Evolutionary conservation across 2,329 filamentous ascomycete genomes (phyloP).

Genomic region (Ambrosiella cleistominuta): DNA sequence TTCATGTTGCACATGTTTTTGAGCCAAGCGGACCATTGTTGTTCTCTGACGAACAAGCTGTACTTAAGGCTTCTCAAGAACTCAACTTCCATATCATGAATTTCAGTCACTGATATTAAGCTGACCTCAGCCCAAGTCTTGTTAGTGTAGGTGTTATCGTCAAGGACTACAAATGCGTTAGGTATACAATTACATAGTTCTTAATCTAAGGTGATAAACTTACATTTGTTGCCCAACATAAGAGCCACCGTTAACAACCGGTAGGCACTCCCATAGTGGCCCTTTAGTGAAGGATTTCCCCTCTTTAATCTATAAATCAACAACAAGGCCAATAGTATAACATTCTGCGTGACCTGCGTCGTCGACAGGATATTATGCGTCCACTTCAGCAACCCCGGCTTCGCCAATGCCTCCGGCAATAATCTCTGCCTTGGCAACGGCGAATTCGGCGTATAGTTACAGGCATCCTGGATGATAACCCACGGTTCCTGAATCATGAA

Average conservation of each 20-base stretch:
- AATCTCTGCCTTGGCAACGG: slow-evolving; percentile 31
- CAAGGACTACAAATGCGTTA: slow-evolving; percentile 43
- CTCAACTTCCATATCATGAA: slow-evolving; percentile 99
- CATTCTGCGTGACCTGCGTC: slow-evolving; percentile 91
- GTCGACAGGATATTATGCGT: slow-evolving; percentile 78
- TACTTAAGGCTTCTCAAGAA: slow-evolving; percentile 98
- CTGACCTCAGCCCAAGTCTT: slow-evolving; percentile 99
- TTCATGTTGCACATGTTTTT: slow-evolving; percentile 65
- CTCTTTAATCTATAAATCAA: slow-evolving; percentile 91
- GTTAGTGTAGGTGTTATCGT: slow-evolving; percentile 98
- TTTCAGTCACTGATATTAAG: slow-evolving; percentile 79
- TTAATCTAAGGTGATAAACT: slow-evolving; percentile 19
- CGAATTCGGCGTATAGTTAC: slow-evolving; percentile 30
- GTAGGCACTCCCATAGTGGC: slow-evolving; percentile 85
- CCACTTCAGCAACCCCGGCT: slow-evolving; percentile 45
- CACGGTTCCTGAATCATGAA: slow-evolving; percentile 95
- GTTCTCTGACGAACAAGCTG: slow-evolving; percentile 68
- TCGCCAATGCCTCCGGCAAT: slow-evolving; percentile 53
- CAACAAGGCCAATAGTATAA: slow-evolving; percentile 72
- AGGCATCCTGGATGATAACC: slow-evolving; percentile 57
- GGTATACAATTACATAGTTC: neutral
- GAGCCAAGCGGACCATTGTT: slow-evolving; percentile 80
- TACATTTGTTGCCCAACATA: slow-evolving; percentile 96
- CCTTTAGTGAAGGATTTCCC: slow-evolving; percentile 74
- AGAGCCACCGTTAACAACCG: slow-evolving; percentile 80